Base-by-base conservation (phyloP, 2,329 filamentous ascomycete species). In the Alternaria rosae region DNA sequence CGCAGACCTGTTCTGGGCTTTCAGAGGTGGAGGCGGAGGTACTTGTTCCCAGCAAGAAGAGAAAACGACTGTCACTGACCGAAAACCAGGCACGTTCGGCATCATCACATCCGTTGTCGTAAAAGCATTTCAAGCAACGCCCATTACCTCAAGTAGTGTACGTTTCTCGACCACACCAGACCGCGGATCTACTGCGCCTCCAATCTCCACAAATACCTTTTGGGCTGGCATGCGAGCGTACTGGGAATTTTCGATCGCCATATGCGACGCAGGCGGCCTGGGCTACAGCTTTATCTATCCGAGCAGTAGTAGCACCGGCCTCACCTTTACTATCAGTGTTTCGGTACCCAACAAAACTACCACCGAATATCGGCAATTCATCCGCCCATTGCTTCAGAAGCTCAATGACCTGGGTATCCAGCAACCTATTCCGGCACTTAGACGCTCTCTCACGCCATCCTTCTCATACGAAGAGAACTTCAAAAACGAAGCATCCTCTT, bases 51-150 rank as follows among this genome's bases (percentile, higher is more conserved):
- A 11, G 6, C 6, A 1, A 20, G 6, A 6, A 35, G 3, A 5
- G 3, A 20, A 17, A 2, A 13, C 5, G 10, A n/a, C 38, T 26
- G 6, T 32, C 15, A 35, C 54, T 57, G n/a, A 57, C 30, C 2
- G 13, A n/a, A 6, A 5, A 20, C 1, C 32, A 75, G 73, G 71
- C 12, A 75, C 65, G 3, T 75, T 68, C 41, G 73, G 72, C 32
- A 62, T 76, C 43, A 57, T 75, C 15, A 72, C 71, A 3, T 74
- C 71, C 1, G 68, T 72, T 17, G 58, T 72, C 5, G 63, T 72
- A 6, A 82, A 69, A 84, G 86, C 61, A 0, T 75, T 70, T 15
- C 65, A 69, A 2, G 10, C 38, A 13, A 70, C 68, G 1, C 48
- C 65, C 0, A 12, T 69, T 4, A 43, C 64, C 5, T 59, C 62